These are phyloP conservation scores for Bretschneidera sinensis DNA, from an alignment of 345 rosid species.

Conservation along the genomic window DNA sequence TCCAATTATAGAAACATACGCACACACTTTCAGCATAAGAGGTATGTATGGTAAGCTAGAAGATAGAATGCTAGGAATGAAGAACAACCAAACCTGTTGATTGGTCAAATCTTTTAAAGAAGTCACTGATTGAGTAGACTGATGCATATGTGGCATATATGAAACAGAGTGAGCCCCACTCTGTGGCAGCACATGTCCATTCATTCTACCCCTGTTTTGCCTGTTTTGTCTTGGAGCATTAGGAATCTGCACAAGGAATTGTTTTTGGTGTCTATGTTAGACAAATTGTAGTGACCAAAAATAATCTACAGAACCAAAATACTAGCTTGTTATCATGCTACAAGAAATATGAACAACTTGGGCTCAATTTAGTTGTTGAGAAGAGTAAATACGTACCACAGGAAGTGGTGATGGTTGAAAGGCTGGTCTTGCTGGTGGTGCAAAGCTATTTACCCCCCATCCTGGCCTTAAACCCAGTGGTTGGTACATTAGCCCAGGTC, in stretches of 20 bases:
- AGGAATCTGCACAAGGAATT: conserved; percentile 33
- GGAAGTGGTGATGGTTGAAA: conserved; percentile 47
- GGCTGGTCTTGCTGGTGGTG: conserved; percentile 43
- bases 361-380: neutral
- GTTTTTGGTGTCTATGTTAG: neutral
- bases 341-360: neutral
- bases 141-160: conserved; percentile 40
- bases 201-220: conserved; percentile 45
- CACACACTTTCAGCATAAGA: neutral
- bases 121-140: conserved; percentile 28
- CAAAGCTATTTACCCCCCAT: conserved; percentile 48
- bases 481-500: conserved; percentile 51
- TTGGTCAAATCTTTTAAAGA: conserved; percentile 44
- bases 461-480: conserved; percentile 51
- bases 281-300: neutral
- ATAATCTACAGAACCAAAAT: neutral
- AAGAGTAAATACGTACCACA: conserved; percentile 26
- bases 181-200: conserved; percentile 34
- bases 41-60: too few relatives aligned
- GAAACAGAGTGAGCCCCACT: conserved; percentile 32
- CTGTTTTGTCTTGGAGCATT: conserved; percentile 40
- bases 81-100: conserved; percentile 39
- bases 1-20: neutral
- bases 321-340: neutral
- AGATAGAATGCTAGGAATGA: neutral